Conservation (phyloP, 2,329 filamentous ascomycete species). For the Tothia fuscella region DNA sequence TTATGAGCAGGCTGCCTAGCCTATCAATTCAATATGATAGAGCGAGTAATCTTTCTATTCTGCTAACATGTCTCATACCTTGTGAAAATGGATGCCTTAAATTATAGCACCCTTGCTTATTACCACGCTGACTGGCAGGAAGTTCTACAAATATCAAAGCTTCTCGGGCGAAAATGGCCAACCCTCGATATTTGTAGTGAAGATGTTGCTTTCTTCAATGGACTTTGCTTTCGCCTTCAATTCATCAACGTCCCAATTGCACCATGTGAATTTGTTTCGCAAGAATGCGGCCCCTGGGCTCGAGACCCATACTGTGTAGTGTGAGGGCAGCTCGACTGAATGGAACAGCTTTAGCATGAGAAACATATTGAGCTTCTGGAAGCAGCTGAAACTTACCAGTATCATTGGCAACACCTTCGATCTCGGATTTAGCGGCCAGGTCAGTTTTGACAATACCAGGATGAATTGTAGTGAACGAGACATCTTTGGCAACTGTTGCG, state of each 20-base stretch:
- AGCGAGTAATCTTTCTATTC: no score
- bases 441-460: constrained; percentile 26
- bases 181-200: constrained; percentile 16
- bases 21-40: no score
- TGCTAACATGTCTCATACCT: no score
- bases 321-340: constrained; percentile 17
- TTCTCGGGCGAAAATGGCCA: constrained; percentile 13
- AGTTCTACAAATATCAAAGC: background rate
- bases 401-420: background rate
- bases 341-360: background rate
- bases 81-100: no score
- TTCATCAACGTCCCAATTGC: constrained; percentile 23
- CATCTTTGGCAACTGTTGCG: constrained; percentile 22
- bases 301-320: constrained; percentile 24
- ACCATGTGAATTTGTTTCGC: constrained; percentile 15
- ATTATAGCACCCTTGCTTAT: no score
- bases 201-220: constrained; percentile 12
- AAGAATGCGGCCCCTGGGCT: constrained; percentile 17
- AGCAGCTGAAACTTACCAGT: constrained; percentile 2
- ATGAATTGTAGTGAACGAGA: constrained; percentile 23
- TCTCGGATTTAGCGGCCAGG: constrained; percentile 14
- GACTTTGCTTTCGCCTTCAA: constrained; percentile 16
- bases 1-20: no score
- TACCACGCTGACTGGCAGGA: no score
- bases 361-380: background rate